Evolutionary conservation across 164 flowering plant species (phyloP).

Genomic region (Berberis vulgaris): DNA sequence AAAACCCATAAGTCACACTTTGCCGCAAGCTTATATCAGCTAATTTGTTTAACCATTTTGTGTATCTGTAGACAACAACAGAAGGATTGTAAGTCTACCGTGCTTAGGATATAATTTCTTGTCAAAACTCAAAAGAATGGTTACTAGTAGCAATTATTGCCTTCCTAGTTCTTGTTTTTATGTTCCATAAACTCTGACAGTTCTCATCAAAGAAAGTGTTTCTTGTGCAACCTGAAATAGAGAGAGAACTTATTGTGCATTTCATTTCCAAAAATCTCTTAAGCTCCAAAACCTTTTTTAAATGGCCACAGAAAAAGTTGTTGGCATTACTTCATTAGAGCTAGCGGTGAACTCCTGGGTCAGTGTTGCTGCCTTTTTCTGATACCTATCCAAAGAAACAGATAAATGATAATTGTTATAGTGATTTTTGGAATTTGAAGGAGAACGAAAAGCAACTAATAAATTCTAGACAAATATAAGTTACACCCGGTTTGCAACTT

Average conservation of each 20-base stretch:
- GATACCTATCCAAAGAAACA: constrained; percentile 50
- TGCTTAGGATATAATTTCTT: not conserved
- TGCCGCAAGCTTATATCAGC: constrained; percentile 81
- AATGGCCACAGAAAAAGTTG: not conserved
- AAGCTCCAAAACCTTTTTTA: not conserved
- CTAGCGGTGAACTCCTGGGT: constrained; percentile 78
- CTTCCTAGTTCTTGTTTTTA: constrained; percentile 71
- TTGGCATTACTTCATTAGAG: constrained; percentile 62
- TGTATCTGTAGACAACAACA: constrained; percentile 40
- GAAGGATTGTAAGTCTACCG: not conserved
- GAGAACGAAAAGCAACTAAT: too few relatives aligned
- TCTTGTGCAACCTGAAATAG: constrained; percentile 82
- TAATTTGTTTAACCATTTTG: constrained; percentile 59
- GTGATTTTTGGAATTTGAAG: too few relatives aligned
- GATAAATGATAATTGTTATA: too few relatives aligned
- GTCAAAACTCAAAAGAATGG: not conserved
- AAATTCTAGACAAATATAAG: too few relatives aligned
- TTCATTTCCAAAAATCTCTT: not conserved
- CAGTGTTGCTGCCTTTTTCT: constrained; percentile 78
- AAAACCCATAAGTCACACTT: constrained; percentile 80
- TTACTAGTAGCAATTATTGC: constrained; percentile 23
- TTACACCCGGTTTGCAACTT: too few relatives aligned
- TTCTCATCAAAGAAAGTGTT: constrained; percentile 84
- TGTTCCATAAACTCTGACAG: constrained; percentile 91
- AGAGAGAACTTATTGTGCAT: not conserved